Evolutionary conservation across 78 protist genomes (phyloP), one percentile per base, ranked within the genome.

Genomic region (Dictyostelium intermedium): DNA sequence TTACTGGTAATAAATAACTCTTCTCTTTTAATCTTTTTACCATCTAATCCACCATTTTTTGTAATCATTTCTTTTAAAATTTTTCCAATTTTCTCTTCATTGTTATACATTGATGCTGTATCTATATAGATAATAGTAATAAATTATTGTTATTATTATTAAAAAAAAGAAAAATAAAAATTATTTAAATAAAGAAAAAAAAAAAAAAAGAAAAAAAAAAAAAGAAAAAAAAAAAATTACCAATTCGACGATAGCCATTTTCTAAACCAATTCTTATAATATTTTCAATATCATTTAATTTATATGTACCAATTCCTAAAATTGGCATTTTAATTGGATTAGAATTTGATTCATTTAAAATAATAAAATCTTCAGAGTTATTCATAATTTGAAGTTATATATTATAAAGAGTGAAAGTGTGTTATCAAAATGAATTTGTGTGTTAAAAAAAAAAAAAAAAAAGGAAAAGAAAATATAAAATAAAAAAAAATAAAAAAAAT

Each of bases 1-100:
- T 96, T 96, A 10, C 85, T 18, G 0, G 94, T 91, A 70, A 96
- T 63, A n/a, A 89, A 96, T 16, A 96, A 14, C 25, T 96, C 97
- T 45, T 96, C 97, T 35, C 97, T 96, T 30, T 69, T 53, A n/a
- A 93, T 50, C 61, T 50, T 50, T 50, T 50, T 50, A 16, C 61
- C 61, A 50, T 50, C 61, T 5, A 50, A 50, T 50, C 61, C 27
- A 41, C 20, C 39, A 35, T 87, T 83, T 9, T 30, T 20, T 18
- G 3, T 23, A 50, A 95, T 74, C 25, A 81, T 6, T 47, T 81
- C 86, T 11, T 34, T 53, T 50, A 96, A 78, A 23, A 69, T 83
- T 16, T 70, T 37, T 3, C 93, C 93, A 32, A 89, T 78, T 10
- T 39, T 79, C 23, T 89, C 82, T 69, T 89, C 93, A 89, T 89